Conservation (phyloP, 2,329 filamentous ascomycete genomes). For the Juglanconis oblonga region DNA sequence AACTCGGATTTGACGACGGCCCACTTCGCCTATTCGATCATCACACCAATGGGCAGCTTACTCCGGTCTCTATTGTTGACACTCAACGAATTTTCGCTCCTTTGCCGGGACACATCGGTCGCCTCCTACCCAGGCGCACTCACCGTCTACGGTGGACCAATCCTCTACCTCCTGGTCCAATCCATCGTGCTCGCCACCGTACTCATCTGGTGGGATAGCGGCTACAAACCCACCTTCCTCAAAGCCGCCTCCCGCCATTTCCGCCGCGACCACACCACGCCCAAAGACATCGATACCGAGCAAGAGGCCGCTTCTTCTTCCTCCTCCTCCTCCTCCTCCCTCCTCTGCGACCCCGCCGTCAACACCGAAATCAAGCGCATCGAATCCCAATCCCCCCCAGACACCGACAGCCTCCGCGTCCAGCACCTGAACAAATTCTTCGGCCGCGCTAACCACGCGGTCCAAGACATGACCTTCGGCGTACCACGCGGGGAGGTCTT, state of each 20-base stretch:
- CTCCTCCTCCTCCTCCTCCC: neutral
- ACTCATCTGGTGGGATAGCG: slow-evolving; percentile 78
- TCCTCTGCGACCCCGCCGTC: slow-evolving; percentile 55
- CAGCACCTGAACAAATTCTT: slow-evolving; percentile 79
- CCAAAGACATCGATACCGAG: slow-evolving; percentile 10
- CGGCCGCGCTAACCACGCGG: slow-evolving; percentile 40
- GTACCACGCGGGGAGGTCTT: slow-evolving; percentile 81
- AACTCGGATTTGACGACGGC: slow-evolving; percentile 65
- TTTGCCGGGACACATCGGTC: slow-evolving; percentile 65
- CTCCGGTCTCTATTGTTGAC: slow-evolving; percentile 71
- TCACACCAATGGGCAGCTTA: slow-evolving; percentile 76
- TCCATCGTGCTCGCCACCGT: slow-evolving; percentile 66
- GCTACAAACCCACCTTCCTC: slow-evolving; percentile 57
- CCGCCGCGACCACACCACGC: slow-evolving; percentile 22
- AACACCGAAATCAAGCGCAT: slow-evolving; percentile 63
- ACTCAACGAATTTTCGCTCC: slow-evolving; percentile 79
- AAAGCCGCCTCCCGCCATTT: slow-evolving; percentile 40
- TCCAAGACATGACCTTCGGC: slow-evolving; percentile 85
- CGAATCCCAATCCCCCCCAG: slow-evolving; percentile 42
- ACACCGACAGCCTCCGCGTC: slow-evolving; percentile 70
- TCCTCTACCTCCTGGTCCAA: slow-evolving; percentile 78
- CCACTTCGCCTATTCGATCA: slow-evolving; percentile 70
- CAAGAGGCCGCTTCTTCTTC: slow-evolving; percentile 9
- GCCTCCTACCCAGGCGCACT: slow-evolving; percentile 69
- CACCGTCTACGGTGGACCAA: slow-evolving; percentile 75